Base-by-base conservation (phyloP, 352 stramenopile genomes). In the Phytophthora lateralis region DNA sequence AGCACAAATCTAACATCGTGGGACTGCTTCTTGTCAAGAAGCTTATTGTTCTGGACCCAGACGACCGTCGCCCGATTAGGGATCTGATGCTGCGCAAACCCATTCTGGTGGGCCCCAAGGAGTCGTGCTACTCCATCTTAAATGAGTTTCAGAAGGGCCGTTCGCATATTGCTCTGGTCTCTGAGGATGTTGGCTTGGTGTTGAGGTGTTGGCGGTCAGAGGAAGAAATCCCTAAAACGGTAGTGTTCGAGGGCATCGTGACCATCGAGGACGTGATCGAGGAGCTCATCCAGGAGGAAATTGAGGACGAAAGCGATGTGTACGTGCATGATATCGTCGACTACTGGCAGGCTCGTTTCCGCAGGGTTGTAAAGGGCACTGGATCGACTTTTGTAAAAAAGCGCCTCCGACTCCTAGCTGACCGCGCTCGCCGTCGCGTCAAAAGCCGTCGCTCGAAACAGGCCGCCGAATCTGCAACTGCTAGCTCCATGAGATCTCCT, bases 181-280 rank as follows among this genome's bases (percentile, higher is more conserved):
- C 85, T 2, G 56, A 71, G 15, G 59, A 92, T 32, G 76, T 80
- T 0, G 64, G 76, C 32, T 17, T 57, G 39, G 72, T 97, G 34
- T 72, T 74, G 61, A 50, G 80, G 27, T 78, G 75, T 65, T 83
- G 87, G 88, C 41, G 76, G 68, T 46, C 73, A 48, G 61, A 73
- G 12, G 47, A 70, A 34, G 66, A 78, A 48, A 75, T 86, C 37
- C 60, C 71, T 63, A 15, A 74, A 66, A 46, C 60, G 39, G 88
- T 88, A 15, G 68, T 83, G 21, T 87, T 97, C 41, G 66, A 94
- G 8, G 93, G 93, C 8, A 95, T 98, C 47, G 79, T 98, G 7
- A 98, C 91, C 14, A 85, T 98, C 39, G 91, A 98, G 75, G 90
- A 98, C 66, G 78, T 98, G 11, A 80, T 98, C n/a, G 93, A 98